Evolutionary conservation across 768 basidiomycete species (phyloP), one percentile per base, ranked within the genome.

Genomic region (Arthromyces matolae): DNA sequence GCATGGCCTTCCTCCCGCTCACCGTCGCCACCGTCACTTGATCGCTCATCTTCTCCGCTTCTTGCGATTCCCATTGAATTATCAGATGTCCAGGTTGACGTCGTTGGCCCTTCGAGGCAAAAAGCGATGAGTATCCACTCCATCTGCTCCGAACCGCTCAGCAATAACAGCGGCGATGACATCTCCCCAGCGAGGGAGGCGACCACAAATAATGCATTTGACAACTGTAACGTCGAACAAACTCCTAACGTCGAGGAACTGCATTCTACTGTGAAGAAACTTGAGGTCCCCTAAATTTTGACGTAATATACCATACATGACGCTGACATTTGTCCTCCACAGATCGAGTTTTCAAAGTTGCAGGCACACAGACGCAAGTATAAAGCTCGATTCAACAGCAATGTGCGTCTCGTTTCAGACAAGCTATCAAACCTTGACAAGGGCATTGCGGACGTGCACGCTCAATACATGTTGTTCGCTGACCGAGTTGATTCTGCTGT

Each of bases 1-100:
- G 72, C 72, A 22, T 77, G 73, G 70, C 71, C 75, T 9, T 53
- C 49, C 45, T 71, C 69, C 9, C 65, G 67, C 34, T 64, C 61
- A 6, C 58, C 64, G 25, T 71, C 67, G n/a, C 64, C 65, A 22
- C 56, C 52, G 9, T 20, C 40, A 8, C 16, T 29, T 5, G n/a
- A n/a, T 49, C 48, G 32, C 22, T 38, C 35, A 9, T 47, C 43
- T 29, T 41, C 41, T 20, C n/a, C 10, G 10, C 25, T 12, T 2
- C 35, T 12, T 2, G 29, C 32, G n/a, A 8, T 9, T 5, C 4
- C 23, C 18, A 16, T 18, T 10, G 9, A 34, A 18, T 22, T 19
- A 8, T 22, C 29, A n/a, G 39, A 50, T 19, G 1, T 13, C 45
- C 22, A 42, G 39, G 20, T 50, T 16, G 18, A 47, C 32, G n/a